phyloP scores from a whole-genome alignment of 306 rosid species.

The Lathyrus oleraceus region DNA sequence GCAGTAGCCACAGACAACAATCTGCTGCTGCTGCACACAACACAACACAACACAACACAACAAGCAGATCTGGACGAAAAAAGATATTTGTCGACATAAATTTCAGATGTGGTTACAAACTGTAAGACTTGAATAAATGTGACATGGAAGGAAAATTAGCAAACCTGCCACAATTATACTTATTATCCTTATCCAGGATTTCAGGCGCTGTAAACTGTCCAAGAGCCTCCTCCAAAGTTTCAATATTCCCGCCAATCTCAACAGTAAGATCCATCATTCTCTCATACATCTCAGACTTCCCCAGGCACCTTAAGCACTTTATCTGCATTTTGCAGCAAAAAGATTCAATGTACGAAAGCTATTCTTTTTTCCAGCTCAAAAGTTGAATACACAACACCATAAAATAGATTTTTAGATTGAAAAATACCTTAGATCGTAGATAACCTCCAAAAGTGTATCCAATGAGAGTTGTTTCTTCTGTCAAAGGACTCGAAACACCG shows the following conservation, averaged over 20 bases:
- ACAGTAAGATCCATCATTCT: constrained; percentile 87
- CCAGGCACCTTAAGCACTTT: constrained; percentile 74
- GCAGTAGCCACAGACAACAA: not conserved
- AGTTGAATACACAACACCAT: constrained; percentile 18
- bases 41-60: not conserved
- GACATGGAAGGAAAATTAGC: constrained; percentile 27
- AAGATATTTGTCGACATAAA: not conserved
- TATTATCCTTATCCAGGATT: constrained; percentile 68
- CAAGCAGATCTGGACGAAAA: not conserved
- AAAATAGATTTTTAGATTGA: constrained; percentile 10
- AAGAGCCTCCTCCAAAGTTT: constrained; percentile 84
- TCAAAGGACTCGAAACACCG: constrained; percentile 56
- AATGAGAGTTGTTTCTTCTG: constrained; percentile 73
- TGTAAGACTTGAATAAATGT: constrained; percentile 4
- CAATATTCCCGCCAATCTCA: constrained; percentile 80
- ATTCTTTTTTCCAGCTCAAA: not conserved
- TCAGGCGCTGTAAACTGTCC: constrained; percentile 77
- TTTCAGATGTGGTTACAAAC: not conserved
- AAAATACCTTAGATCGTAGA: constrained; percentile 74
- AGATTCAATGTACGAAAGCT: constrained; percentile 21
- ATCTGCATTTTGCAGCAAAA: constrained; percentile 55
- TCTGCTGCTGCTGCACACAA: not conserved
- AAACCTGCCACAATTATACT: constrained; percentile 74
- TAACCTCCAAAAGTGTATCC: constrained; percentile 79
- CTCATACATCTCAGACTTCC: constrained; percentile 68